These are phyloP conservation scores for Anethum foeniculum DNA, from an alignment of 140 eudicot species.

Conservation along the genomic window DNA sequence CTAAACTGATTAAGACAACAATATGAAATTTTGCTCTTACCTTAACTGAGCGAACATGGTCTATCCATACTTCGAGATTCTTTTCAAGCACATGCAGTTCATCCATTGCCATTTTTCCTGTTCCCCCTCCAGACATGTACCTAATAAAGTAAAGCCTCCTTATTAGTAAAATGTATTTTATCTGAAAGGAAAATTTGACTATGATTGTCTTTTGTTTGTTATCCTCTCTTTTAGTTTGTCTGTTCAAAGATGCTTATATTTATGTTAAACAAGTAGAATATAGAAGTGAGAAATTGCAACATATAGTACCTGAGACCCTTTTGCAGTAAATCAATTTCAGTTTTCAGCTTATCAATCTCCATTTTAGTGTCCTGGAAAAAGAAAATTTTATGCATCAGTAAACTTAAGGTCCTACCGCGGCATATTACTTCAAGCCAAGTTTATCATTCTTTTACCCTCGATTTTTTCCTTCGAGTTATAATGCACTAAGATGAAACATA, in stretches of 20 bases:
- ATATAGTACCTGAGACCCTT: slow-evolving; percentile 62
- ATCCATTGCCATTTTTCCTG: slow-evolving; percentile 64
- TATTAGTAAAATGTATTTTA: background rate
- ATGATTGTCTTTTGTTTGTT: background rate
- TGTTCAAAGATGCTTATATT: background rate
- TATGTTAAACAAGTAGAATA: background rate
- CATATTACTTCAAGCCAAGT: background rate
- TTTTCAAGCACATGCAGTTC: slow-evolving; percentile 76
- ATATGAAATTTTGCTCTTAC: slow-evolving; percentile 16
- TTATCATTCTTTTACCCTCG: background rate
- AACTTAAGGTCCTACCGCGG: background rate
- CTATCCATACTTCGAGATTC: slow-evolving; percentile 71
- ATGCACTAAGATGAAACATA: background rate
- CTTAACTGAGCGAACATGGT: slow-evolving; percentile 80
- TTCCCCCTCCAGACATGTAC: slow-evolving; percentile 74
- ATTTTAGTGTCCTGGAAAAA: slow-evolving; percentile 46
- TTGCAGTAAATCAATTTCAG: slow-evolving; percentile 74
- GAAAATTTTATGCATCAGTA: background rate
- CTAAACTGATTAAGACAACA: background rate
- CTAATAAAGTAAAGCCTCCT: slow-evolving; percentile 19
- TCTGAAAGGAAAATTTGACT: background rate
- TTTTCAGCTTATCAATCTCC: slow-evolving; percentile 64
- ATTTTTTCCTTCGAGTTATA: background rate
- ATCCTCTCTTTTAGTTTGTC: background rate
- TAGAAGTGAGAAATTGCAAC: background rate